Base-by-base conservation (phyloP, 2,329 filamentous ascomycete genomes). In the Xenosphaeropsis pyriputrescens region DNA sequence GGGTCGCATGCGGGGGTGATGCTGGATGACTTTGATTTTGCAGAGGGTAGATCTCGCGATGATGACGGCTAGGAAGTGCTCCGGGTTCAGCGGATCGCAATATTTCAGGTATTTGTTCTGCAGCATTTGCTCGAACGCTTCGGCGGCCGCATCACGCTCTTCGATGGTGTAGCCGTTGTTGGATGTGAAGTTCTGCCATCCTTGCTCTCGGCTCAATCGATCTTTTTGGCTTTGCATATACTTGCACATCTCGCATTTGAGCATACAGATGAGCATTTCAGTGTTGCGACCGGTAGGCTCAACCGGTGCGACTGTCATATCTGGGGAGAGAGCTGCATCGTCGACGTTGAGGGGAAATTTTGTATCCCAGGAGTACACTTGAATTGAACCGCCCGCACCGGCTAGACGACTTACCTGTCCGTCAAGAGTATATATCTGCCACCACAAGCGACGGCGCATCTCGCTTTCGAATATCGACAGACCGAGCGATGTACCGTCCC, bases 391-490 rank as follows among this genome's bases (percentile, higher is more conserved):
- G 13, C 56, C 62, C 2, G 63, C 60, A 9, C 72, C 72, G 3
- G 68, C 63, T 36, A 73, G 62, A 46, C 75, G 69, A 6, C 69
- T 63, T 1, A 64, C 63, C 6, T 67, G 64, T 18, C 66, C 58
- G 44, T 80, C 75, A 2, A 78, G 60, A n/a, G 74, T 62, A 19
- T 75, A 52, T n/a, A 79, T 64, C 44, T 77, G 70, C 58, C 70
- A 72, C 68, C 74, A 79, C 0, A 79, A 50, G 2, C 75, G 63
- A 7, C 75, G 64, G 15, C 74, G 65, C 56, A 77, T 66, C 52
- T 78, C 70, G 3, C 64, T 63, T 40, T 77, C 66, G 43, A 71
- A 79, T 0, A 68, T 63, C 4, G 43, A 32, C 8, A 50, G 39
- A 3, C 29, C 32, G 52, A 1, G 55, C 59, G 45, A 40, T 44